These are phyloP conservation scores for Paramecium tetraurelia DNA, from an alignment of 73 alveolate species.

Conservation along the genomic window DNA sequence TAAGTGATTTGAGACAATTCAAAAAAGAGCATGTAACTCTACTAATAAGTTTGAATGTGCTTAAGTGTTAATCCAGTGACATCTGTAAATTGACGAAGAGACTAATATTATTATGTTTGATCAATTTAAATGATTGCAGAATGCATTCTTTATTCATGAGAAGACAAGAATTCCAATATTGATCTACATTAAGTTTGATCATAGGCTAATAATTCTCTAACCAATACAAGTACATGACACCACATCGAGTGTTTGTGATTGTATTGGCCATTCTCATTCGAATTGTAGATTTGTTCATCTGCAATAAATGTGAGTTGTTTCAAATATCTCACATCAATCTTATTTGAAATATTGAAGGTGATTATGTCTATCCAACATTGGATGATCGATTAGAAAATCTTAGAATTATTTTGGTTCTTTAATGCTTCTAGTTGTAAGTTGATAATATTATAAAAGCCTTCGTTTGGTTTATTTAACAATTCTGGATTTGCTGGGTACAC, in stretches of 20 bases:
- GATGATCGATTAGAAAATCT: neutral
- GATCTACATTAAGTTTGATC: neutral
- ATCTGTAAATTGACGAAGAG: neutral
- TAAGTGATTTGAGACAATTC: neutral
- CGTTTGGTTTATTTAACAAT: neutral
- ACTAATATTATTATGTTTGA: neutral
- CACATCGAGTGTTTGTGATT: neutral
- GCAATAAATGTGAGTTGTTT: neutral
- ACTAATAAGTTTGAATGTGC: neutral
- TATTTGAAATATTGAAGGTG: neutral
- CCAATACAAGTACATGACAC: slow-evolving; percentile 7
- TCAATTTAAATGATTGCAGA: neutral
- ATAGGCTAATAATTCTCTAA: slow-evolving; percentile 1
- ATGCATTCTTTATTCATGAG: slow-evolving; percentile 14
- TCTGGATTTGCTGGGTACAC: neutral
- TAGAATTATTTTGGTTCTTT: neutral
- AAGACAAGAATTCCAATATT: neutral
- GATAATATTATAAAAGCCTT: neutral
- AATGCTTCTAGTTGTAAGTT: neutral
- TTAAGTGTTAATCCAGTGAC: slow-evolving; percentile 28
- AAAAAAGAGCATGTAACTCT: neutral
- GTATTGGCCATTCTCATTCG: neutral
- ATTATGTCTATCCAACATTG: neutral
- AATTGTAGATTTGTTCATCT: slow-evolving; percentile 14
- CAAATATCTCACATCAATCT: neutral